Evolutionary conservation across 495 filamentous ascomycete species (phyloP).

Genomic region (Pyronema omphalodes): DNA sequence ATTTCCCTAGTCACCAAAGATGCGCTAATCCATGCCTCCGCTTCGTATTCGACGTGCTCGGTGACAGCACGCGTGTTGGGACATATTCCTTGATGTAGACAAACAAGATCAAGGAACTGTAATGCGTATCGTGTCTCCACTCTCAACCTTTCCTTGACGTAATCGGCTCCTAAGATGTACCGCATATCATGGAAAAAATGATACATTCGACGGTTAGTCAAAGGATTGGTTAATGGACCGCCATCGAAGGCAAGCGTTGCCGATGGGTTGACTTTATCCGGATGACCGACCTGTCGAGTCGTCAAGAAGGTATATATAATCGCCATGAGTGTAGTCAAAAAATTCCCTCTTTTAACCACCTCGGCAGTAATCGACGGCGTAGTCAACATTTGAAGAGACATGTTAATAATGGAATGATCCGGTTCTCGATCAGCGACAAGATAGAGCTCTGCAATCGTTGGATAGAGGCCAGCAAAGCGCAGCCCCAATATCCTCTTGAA

Average conservation of each 20-base stretch:
- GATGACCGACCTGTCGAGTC: conserved; percentile 83
- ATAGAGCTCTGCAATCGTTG: conserved; percentile 80
- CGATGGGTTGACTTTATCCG: conserved; percentile 62
- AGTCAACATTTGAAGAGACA: conserved; percentile 89
- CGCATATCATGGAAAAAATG: conserved; percentile 90
- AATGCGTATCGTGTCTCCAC: conserved; percentile 69
- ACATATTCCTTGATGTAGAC: conserved; percentile 89
- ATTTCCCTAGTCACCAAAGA: conserved; percentile 88
- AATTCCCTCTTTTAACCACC: conserved; percentile 87
- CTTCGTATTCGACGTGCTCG: conserved; percentile 96
- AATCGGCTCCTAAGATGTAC: conserved; percentile 69
- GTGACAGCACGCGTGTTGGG: conserved; percentile 80
- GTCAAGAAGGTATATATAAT: conserved; percentile 96
- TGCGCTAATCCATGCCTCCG: conserved; percentile 92
- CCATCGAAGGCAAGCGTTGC: conserved; percentile 81
- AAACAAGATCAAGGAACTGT: conserved; percentile 89
- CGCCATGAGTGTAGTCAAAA: conserved; percentile 81
- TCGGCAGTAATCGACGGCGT: conserved; percentile 91
- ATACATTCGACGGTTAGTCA: conserved; percentile 86
- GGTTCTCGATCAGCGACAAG: conserved; percentile 92
- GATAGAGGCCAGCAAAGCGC: conserved; percentile 84
- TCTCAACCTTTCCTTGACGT: conserved; percentile 67
- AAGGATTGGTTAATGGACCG: conserved; percentile 78
- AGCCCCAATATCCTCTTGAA: conserved; percentile 95
- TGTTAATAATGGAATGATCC: conserved; percentile 94